Percentiles rank a stretch among this genome's conserved stretches.
Evolutionary conservation across 345 rosid species (phyloP).

Genomic region (Aquilaria yunnanensis): DNA sequence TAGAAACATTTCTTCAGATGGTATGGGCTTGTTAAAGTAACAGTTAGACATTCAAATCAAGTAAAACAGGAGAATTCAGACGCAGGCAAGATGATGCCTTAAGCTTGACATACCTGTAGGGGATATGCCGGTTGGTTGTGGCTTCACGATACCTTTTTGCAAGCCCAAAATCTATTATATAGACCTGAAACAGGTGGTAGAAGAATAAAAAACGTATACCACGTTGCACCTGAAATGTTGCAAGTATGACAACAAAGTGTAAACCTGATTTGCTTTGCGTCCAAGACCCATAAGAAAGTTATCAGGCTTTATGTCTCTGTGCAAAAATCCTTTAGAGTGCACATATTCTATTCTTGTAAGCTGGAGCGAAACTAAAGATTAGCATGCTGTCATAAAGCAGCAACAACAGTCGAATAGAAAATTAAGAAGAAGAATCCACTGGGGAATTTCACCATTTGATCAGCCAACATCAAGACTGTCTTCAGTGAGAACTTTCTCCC

Average conservation of each 20-base stretch:
- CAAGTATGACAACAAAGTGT: neutral
- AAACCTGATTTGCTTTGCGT: constrained; percentile 77
- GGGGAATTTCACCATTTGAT: constrained; percentile 59
- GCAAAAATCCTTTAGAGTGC: constrained; percentile 78
- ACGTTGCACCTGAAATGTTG: neutral
- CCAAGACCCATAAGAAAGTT: constrained; percentile 91
- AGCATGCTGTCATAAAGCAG: neutral
- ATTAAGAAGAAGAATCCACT: neutral
- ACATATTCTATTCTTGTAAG: constrained; percentile 74
- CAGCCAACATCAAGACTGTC: constrained; percentile 87
- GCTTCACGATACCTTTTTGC: constrained; percentile 82
- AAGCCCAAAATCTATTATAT: constrained; percentile 86
- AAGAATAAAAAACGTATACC: constrained; percentile 1
- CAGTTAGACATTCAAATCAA: neutral
- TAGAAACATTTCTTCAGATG: neutral
- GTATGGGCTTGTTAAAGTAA: neutral
- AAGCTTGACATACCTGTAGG: constrained; percentile 47
- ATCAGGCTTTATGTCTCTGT: constrained; percentile 88
- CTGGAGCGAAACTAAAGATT: constrained; percentile 22
- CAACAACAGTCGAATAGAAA: neutral
- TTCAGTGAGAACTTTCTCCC: constrained; percentile 85
- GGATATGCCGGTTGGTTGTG: constrained; percentile 75
- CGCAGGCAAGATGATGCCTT: neutral
- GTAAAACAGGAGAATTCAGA: neutral
- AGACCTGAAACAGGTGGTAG: constrained; percentile 40